Percentiles rank a stretch among this genome's conserved stretches.
Evolutionary conservation across 2,329 filamentous ascomycete genomes (phyloP).

Genomic region (Harringtonia lauricola): DNA sequence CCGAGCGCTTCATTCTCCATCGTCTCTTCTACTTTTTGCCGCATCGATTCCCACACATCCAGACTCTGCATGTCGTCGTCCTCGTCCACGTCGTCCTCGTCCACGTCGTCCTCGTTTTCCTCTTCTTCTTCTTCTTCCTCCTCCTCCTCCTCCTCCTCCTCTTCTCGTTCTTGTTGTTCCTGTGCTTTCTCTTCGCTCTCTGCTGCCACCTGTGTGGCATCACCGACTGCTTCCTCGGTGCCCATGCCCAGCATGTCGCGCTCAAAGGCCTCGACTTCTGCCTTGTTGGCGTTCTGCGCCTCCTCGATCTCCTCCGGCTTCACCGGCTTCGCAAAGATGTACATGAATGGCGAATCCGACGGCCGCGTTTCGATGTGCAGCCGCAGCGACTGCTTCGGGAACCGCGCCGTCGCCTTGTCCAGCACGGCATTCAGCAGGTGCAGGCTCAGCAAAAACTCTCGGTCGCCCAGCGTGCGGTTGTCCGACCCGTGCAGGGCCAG

Average conservation of each 20-base stretch:
- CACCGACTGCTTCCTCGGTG: constrained; percentile 15
- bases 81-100: constrained; percentile 13
- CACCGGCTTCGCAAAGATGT: constrained; percentile 83
- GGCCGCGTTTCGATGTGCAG: constrained; percentile 71
- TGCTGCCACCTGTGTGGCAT: constrained; percentile 12
- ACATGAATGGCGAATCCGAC: constrained; percentile 54
- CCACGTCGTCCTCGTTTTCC: constrained; percentile 13
- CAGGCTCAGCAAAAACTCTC: constrained; percentile 77
- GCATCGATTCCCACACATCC: constrained; percentile 42
- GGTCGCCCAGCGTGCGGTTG: constrained; percentile 57
- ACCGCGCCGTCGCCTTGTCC: constrained; percentile 62
- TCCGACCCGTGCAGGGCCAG: constrained; percentile 70
- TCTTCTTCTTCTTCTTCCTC: constrained; percentile 16
- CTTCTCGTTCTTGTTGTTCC: constrained; percentile 12
- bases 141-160: constrained; percentile 13
- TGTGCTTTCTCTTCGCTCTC: constrained; percentile 8
- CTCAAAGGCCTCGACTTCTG: constrained; percentile 59
- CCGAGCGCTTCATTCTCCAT: constrained; percentile 47
- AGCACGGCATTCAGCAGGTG: constrained; percentile 69
- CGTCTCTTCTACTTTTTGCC: constrained; percentile 41
- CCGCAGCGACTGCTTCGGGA: constrained; percentile 65
- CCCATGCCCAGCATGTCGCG: constrained; percentile 43
- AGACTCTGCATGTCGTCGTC: constrained; percentile 17
- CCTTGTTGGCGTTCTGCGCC: constrained; percentile 60
- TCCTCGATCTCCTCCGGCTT: constrained; percentile 56